Base-by-base conservation (phyloP, 108 stramenopile genomes). In the Aurantiochytrium sp. region DNA sequence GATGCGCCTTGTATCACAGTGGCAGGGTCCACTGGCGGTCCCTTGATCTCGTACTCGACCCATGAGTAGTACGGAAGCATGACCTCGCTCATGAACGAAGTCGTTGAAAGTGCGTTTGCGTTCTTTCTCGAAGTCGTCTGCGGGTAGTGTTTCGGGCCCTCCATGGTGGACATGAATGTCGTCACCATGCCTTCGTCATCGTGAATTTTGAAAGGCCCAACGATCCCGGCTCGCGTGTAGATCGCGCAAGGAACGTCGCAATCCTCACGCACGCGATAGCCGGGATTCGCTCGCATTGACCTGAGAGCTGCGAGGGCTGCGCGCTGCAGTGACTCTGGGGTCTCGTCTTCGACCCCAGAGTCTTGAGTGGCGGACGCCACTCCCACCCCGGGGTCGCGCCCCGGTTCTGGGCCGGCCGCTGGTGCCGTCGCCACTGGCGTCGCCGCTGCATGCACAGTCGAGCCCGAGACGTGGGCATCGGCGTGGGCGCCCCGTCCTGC, bases 1-100 rank as follows among this genome's bases (percentile, higher is more conserved):
- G 89, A 87, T 12, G 94, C 94, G 15, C 92, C 94, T 68, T 92
- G 92, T 55, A 94, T 94, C 21, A 69, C 93, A n/a, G 85, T 85
- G 41, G 89, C 85, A 87, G 86, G 94, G 30, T 93, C 85, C 4
- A 95, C 91, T 34, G 59, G 32, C 8, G 59, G 15, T 12, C 8
- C 19, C 24, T 65, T 65, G 34, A 65, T 65, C 15, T 65, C 59
- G 34, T 65, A 65, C 24, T 65, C 59, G 1, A 19, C 59, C 24
- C 24, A 15, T 0, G 59, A 65, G 24, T 34, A 65, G 19, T 65
- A 65, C 6, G 59, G 59, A 8, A 65, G 8, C 1, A 27, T 15
- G 34, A 65, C 19, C 8, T 65, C 59, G 34, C 59, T 65, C 24
- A 34, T 8, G 19, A 24, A 65, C 8, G 59, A 65, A 27, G 59